Conservation (phyloP, 176 grass and related monocot genomes). For the sorghum (Sorghum bicolor) region Sorghum_bicolor_NCBIv3 NC_012877.2:225001-225500, state of each 20-base stretch:
- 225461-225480: conserved; percentile 73
- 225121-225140: too few species aligned
- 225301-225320: conserved; percentile 6
- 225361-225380: conserved; percentile 70
- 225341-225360: conserved; percentile 68
- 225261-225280: conserved; percentile 60
- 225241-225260: conserved; percentile 55
- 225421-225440: conserved; percentile 46
- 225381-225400: conserved; percentile 35
- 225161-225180: conserved; percentile 78
- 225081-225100: too few species aligned
- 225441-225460: conserved; percentile 51
- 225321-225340: conserved; percentile 61
- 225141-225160: too few species aligned
- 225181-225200: conserved; percentile 82
- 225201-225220: conserved; percentile 66
- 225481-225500: conserved; percentile 65
- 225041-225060: too few species aligned
- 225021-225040: too few species aligned
- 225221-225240: conserved; percentile 75
- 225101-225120: too few species aligned
- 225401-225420: conserved; percentile 43
- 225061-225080: too few species aligned
- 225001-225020: too few species aligned
- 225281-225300: conserved; percentile 6